Evolutionary conservation across 1,284 basidiomycete species (phyloP).

Genomic region (Neolentinus lepideus): DNA sequence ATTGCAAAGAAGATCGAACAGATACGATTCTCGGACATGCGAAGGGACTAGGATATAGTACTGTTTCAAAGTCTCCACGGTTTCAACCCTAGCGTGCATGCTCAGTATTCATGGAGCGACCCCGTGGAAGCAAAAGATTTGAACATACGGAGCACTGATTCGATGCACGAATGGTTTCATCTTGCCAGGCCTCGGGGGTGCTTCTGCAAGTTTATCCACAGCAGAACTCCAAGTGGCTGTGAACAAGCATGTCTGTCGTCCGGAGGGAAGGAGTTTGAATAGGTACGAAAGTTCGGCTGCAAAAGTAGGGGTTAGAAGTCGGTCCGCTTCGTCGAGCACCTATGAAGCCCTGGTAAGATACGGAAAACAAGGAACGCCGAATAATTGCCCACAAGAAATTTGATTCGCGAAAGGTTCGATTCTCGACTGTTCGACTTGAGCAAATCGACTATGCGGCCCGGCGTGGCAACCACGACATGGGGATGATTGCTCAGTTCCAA

Average conservation of each 20-base stretch:
- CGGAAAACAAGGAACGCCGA: not conserved
- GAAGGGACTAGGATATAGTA: constrained; percentile 91
- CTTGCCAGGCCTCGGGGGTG: constrained; percentile 77
- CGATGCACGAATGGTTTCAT: constrained; percentile 84
- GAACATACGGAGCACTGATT: constrained; percentile 64
- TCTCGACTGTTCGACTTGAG: constrained; percentile 73
- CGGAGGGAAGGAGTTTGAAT: constrained; percentile 73
- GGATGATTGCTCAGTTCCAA: constrained; percentile 82
- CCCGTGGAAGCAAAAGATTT: not conserved
- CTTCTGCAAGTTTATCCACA: constrained; percentile 75
- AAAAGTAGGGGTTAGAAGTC: constrained; percentile 88
- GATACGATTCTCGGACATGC: constrained; percentile 90
- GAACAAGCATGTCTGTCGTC: constrained; percentile 94
- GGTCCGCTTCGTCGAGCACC: constrained; percentile 96
- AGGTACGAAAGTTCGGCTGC: constrained; percentile 80
- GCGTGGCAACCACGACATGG: constrained; percentile 94
- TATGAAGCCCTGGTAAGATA: constrained; percentile 21
- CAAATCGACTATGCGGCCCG: constrained; percentile 92
- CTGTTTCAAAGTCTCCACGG: constrained; percentile 81
- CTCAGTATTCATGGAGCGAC: not conserved
- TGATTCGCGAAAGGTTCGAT: constrained; percentile 82
- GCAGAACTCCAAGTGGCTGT: constrained; percentile 91
- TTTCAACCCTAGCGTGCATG: constrained; percentile 61
- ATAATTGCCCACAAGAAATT: constrained; percentile 64
- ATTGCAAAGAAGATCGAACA: constrained; percentile 86